Evolutionary conservation across 805 yeast species (phyloP).

Genomic region (Schwanniomyces yamadae): DNA sequence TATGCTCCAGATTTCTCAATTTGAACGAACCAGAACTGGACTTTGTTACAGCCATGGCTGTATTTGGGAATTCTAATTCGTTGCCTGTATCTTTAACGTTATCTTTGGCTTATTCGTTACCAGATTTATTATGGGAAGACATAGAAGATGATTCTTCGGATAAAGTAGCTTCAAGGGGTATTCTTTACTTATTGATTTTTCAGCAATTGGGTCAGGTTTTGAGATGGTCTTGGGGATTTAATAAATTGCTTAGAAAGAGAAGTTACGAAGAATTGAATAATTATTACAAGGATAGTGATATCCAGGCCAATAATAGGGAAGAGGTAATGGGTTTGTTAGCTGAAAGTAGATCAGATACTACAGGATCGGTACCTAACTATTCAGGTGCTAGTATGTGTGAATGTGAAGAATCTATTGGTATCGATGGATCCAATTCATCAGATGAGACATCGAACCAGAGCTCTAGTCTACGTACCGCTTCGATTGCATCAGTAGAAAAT

Average conservation of each 20-base stretch:
- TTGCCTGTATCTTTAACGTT: constrained; percentile 89
- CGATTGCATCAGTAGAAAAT: too few species aligned
- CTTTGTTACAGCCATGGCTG: constrained; percentile 95
- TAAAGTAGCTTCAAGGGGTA: constrained; percentile 75
- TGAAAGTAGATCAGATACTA: too few species aligned
- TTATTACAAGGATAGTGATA: constrained; percentile 8
- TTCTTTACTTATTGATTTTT: constrained; percentile 67
- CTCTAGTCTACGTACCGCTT: too few species aligned
- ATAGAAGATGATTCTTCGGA: constrained; percentile 64
- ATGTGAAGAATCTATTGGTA: too few species aligned
- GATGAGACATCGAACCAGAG: too few species aligned
- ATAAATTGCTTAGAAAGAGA: constrained; percentile 59
- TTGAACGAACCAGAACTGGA: constrained; percentile 77
- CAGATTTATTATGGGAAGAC: constrained; percentile 74
- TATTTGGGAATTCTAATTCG: constrained; percentile 93
- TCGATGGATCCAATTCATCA: too few species aligned
- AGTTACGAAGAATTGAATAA: constrained; percentile 35
- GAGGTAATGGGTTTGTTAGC: too few species aligned
- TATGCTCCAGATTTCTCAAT: constrained; percentile 50
- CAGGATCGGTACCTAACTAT: too few species aligned
- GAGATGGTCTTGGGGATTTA: constrained; percentile 88
- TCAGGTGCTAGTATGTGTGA: too few species aligned
- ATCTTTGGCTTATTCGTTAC: constrained; percentile 73
- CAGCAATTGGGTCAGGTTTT: constrained; percentile 82
- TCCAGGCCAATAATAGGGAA: too few species aligned